Percentiles rank a stretch among this genome's conserved stretches.
Evolutionary conservation across 75 land plant genomes (phyloP).

Genomic region (Picea sitchensis): DNA sequence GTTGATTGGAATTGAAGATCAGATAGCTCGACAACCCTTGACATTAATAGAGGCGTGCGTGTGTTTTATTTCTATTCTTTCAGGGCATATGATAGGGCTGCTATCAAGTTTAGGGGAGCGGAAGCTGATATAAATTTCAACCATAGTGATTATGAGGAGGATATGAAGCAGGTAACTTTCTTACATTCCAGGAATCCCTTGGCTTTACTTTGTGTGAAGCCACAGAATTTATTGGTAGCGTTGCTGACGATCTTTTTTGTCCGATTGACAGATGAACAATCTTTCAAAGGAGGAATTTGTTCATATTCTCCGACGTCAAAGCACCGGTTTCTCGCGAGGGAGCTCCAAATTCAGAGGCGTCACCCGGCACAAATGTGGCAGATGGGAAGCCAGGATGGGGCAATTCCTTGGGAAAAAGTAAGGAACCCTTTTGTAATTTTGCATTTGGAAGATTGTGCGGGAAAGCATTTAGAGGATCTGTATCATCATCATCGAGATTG

Average conservation of each 20-base stretch:
- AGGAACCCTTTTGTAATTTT: no score
- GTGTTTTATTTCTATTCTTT: no score
- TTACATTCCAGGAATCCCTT: neutral
- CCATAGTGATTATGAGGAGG: slow-evolving; percentile 41
- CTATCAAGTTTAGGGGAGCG: slow-evolving; percentile 40
- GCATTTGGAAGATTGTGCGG: no score
- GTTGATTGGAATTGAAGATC: no score
- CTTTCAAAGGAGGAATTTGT: slow-evolving; percentile 53
- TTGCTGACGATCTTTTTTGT: neutral
- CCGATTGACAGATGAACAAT: slow-evolving; percentile 28
- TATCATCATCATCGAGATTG: no score
- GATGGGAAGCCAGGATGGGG: slow-evolving; percentile 52
- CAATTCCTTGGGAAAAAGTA: slow-evolving; percentile 57
- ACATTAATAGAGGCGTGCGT: no score
- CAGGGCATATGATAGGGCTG: slow-evolving; percentile 61
- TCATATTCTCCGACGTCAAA: slow-evolving; percentile 39
- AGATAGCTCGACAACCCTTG: no score
- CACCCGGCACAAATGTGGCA: slow-evolving; percentile 46
- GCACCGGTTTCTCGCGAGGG: slow-evolving; percentile 42
- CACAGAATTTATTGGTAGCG: neutral
- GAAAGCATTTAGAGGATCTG: no score
- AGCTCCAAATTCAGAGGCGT: slow-evolving; percentile 46
- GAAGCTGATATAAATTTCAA: slow-evolving; percentile 57
- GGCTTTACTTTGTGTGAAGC: neutral
- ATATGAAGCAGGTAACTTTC: slow-evolving; percentile 29